phyloP scores from a whole-genome alignment of 2,329 filamentous ascomycete genomes.

The Hypomyces perniciosus region DNA sequence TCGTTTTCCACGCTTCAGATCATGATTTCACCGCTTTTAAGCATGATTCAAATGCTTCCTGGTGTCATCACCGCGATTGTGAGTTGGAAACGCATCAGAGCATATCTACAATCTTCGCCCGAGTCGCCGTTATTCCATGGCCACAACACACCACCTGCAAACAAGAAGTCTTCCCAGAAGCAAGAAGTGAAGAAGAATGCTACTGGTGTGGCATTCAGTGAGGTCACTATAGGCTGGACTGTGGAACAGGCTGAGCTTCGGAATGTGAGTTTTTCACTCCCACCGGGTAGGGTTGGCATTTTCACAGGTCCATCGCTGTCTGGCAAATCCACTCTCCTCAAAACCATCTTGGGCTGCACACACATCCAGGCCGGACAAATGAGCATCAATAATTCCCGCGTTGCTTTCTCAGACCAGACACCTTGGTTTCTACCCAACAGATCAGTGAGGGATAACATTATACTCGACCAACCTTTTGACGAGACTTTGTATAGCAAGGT shows the following conservation, averaged over 20 bases:
- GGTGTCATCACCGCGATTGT: neutral
- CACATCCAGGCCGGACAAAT: neutral
- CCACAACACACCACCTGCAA: too few species aligned
- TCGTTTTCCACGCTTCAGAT: conserved; percentile 2
- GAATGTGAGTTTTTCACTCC: neutral
- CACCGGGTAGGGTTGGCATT: neutral
- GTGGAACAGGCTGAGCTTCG: too few species aligned
- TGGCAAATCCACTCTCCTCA: neutral
- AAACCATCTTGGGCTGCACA: neutral
- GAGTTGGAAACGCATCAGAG: neutral
- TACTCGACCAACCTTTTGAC: neutral
- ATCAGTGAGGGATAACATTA: neutral
- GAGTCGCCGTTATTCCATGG: too few species aligned
- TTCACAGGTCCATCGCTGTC: neutral
- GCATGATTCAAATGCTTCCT: conserved; percentile 4
- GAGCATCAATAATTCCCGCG: neutral
- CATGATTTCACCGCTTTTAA: conserved; percentile 1
- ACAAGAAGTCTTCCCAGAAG: too few species aligned
- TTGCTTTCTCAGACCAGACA: neutral
- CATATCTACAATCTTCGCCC: too few species aligned
- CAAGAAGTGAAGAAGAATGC: too few species aligned
- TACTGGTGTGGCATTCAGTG: too few species aligned
- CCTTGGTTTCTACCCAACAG: conserved; percentile 1
- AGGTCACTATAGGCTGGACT: too few species aligned
- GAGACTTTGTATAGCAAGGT: neutral